phyloP scores from a whole-genome alignment of 202 grass and related monocot genomes.

The Digitaria exilis region DNA sequence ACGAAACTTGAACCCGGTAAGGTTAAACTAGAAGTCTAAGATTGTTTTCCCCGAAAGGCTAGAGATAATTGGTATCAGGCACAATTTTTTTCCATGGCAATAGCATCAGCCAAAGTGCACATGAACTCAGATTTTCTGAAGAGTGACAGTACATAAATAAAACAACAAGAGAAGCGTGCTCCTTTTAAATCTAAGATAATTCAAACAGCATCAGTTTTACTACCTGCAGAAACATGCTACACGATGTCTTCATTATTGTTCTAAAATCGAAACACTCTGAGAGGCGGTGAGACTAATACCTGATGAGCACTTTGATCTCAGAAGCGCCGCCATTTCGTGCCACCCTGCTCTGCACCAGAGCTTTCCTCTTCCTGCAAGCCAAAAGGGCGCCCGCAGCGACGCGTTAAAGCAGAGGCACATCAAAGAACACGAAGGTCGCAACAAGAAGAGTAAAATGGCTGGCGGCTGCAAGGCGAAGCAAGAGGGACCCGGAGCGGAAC shows the following conservation, averaged over 20 bases:
- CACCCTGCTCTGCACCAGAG: too few species aligned
- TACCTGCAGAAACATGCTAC: too few species aligned
- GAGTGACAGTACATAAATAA: too few species aligned
- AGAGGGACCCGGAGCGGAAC: too few species aligned
- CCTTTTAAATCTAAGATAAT: neutral
- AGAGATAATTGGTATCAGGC: neutral
- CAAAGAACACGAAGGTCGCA: neutral
- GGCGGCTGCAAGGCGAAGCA: too few species aligned
- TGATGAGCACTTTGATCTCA: constrained; percentile 54
- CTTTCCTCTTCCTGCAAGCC: constrained; percentile 13
- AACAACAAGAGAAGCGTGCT: too few species aligned
- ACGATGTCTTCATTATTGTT: neutral
- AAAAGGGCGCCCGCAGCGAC: neutral
- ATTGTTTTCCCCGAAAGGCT: too few species aligned
- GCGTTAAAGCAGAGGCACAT: neutral
- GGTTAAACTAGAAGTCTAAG: neutral
- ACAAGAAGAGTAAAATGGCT: neutral
- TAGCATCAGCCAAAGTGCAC: neutral
- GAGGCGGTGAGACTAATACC: neutral
- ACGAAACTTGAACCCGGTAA: neutral
- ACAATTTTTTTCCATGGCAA: too few species aligned
- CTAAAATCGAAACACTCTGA: neutral
- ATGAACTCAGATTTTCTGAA: too few species aligned
- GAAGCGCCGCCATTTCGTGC: constrained; percentile 44
- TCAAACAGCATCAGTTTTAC: too few species aligned